phyloP scores from a whole-genome alignment of 139 green algal genomes.

The Tetraselmis chui region DNA sequence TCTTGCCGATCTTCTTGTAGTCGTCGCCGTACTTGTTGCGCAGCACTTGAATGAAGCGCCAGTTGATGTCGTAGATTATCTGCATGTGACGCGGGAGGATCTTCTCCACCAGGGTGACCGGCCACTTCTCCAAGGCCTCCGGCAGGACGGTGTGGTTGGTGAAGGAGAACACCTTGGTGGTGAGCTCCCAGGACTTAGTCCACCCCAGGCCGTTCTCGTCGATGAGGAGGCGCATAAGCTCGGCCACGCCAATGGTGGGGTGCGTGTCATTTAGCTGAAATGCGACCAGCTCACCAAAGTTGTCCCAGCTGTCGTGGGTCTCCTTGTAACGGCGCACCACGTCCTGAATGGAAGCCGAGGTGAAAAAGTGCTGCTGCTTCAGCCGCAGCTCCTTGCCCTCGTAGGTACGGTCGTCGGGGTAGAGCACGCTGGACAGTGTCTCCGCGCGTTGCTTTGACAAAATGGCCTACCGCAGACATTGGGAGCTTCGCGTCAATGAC shows the following conservation, averaged over 20 bases:
- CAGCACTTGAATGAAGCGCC: slow-evolving; percentile 88
- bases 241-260: slow-evolving; percentile 86
- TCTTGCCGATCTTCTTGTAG: slow-evolving; percentile 68
- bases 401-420: slow-evolving; percentile 94
- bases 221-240: slow-evolving; percentile 98
- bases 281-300: slow-evolving; percentile 80
- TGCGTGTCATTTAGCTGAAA: slow-evolving; percentile 99
- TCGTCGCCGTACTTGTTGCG: slow-evolving; percentile 75
- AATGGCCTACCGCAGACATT: slow-evolving; percentile 90
- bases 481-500: no score
- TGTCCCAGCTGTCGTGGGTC: slow-evolving; percentile 50
- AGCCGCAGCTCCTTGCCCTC: slow-evolving; percentile 96
- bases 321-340: slow-evolving; percentile 77
- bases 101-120: slow-evolving; percentile 85
- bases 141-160: slow-evolving; percentile 99
- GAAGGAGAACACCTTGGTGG: slow-evolving; percentile 83
- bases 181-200: slow-evolving; percentile 86
- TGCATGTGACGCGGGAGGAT: slow-evolving; percentile 97
- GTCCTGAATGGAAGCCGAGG: slow-evolving; percentile 91
- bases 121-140: slow-evolving; percentile 96
- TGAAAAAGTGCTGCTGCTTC: slow-evolving; percentile 99
- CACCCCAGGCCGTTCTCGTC: slow-evolving; percentile 91
- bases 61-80: slow-evolving; percentile 99
- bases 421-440: slow-evolving; percentile 92
- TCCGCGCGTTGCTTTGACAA: slow-evolving; percentile 92